Conservation (phyloP, 495 filamentous ascomycete genomes). For the Trichoderma erinaceum region DNA sequence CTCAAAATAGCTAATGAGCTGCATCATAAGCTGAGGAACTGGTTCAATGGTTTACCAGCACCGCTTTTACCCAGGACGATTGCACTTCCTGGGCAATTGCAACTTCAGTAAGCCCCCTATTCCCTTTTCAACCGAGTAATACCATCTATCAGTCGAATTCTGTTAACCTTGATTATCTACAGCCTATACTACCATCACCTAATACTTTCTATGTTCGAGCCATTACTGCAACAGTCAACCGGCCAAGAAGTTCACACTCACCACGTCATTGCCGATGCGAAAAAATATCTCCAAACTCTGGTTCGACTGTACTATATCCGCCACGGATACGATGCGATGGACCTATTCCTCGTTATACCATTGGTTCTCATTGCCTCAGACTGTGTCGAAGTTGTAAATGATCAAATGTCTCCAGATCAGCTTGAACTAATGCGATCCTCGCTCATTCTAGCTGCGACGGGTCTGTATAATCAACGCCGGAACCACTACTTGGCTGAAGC, state of each 20-base stretch:
- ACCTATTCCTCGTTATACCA: slow-evolving; percentile 26
- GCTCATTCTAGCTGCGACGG: background rate
- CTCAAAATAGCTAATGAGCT: background rate
- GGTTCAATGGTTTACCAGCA: background rate
- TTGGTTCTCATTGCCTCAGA: slow-evolving; percentile 23
- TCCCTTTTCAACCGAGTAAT: background rate
- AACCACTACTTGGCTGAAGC: background rate
- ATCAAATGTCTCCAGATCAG: background rate
- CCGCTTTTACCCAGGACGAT: background rate
- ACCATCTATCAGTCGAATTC: background rate
- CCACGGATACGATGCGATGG: slow-evolving; percentile 25
- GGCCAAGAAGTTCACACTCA: background rate
- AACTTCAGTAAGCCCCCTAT: background rate
- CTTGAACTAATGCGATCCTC: background rate
- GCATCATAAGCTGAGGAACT: background rate
- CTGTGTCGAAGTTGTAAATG: slow-evolving; percentile 17
- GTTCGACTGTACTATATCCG: slow-evolving; percentile 27
- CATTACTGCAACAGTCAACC: background rate
- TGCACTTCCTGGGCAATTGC: background rate
- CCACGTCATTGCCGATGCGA: slow-evolving; percentile 16
- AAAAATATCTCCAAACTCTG: slow-evolving; percentile 24
- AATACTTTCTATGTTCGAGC: background rate
- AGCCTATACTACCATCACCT: background rate
- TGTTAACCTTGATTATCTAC: background rate
- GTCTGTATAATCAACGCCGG: background rate